These are phyloP conservation scores for Psidium guajava DNA, from an alignment of 345 rosid genomes.

Conservation along the genomic window DNA sequence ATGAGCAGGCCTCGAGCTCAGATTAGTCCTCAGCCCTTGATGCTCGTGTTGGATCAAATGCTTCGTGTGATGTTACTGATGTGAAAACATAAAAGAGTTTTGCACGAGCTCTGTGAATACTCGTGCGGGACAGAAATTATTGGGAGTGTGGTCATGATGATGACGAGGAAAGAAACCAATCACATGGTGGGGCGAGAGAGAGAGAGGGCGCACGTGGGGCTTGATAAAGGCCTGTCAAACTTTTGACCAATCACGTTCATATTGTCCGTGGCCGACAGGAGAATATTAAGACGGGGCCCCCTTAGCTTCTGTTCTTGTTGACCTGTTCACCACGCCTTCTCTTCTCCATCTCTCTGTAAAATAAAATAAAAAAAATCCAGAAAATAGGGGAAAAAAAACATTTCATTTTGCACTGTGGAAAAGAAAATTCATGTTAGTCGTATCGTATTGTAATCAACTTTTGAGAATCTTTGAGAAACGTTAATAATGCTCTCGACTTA, in stretches of 20 bases:
- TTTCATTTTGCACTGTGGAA: background rate
- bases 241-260: background rate
- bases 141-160: background rate
- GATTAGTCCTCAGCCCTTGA: background rate
- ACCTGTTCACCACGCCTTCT: background rate
- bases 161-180: background rate
- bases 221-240: background rate
- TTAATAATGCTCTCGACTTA: background rate
- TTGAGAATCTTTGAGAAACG: background rate
- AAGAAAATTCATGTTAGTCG: background rate
- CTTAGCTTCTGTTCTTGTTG: background rate
- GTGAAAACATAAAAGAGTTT: background rate
- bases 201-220: conserved; percentile 2
- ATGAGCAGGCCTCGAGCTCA: background rate
- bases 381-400: background rate
- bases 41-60: background rate
- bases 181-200: background rate
- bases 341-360: background rate
- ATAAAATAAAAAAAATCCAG: background rate
- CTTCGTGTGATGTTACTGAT: background rate
- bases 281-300: background rate
- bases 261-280: background rate
- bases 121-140: background rate
- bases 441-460: background rate
- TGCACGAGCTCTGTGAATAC: background rate